A percentile compares a stretch with the other conserved stretches of the same genome.
Evolutionary conservation across 2,329 filamentous ascomycete species (phyloP).

Genomic region (Tolypocladium ovalisporum): DNA sequence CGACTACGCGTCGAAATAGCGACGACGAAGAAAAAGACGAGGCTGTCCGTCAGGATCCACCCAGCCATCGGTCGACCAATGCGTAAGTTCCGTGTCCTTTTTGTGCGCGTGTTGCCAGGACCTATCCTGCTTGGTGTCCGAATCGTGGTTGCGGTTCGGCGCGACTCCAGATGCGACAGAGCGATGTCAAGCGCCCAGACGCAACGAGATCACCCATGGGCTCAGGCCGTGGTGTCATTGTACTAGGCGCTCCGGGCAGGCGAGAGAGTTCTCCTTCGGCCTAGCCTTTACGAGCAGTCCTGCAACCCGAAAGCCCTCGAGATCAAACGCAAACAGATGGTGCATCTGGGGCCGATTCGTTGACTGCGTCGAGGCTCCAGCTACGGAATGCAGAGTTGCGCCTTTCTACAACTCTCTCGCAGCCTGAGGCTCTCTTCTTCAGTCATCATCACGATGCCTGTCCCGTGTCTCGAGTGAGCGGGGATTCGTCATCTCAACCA

Average conservation of each 20-base stretch:
- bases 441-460: not conserved
- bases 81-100: constrained; percentile 52
- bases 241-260: not conserved
- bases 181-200: not conserved
- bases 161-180: not conserved
- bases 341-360: not conserved
- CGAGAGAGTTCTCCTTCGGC: not conserved
- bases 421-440: not conserved
- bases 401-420: not conserved
- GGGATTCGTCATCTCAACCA: not conserved
- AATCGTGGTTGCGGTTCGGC: not conserved
- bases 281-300: not conserved
- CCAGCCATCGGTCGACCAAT: constrained; percentile 62
- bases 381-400: not conserved
- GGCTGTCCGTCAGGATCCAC: constrained; percentile 56
- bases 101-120: constrained; percentile 5
- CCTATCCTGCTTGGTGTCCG: not conserved
- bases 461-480: not conserved
- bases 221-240: not conserved
- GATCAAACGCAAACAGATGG: not conserved
- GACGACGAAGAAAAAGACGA: constrained; percentile 82
- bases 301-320: not conserved
- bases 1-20: constrained; percentile 78
- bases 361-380: not conserved
- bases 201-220: not conserved